Evolutionary conservation across 2,329 filamentous ascomycete species (phyloP), one percentile per base, ranked within the genome.

Genomic region (Tolypocladium tundrense): DNA sequence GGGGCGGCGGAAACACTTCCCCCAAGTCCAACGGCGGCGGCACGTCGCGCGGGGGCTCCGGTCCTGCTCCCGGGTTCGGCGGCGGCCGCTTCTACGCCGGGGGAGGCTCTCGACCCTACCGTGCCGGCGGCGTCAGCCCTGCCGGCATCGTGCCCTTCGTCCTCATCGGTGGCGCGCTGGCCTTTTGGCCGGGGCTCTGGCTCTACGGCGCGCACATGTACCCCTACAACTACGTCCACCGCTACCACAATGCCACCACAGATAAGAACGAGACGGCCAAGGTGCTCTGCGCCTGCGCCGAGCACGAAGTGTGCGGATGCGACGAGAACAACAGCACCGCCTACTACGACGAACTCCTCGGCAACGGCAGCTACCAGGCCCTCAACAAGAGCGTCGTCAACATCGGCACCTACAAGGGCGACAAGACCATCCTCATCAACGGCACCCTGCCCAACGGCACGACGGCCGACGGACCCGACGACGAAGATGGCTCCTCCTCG

Each of bases 401-500:
- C 14, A 80, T 92, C 1, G 82, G 79, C 2, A 59, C 69, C 27
- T 69, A 67, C 60, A 55, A 64, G 40, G 61, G 61, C 53, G 42
- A 72, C 78, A 56, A 79, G 61, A 86, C 82, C 1, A 79, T 94
- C 42, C 75, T 89, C 37, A 74, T 93, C 68, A 91, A 91, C 68
- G 90, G 90, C n/a, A 88, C 87, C 0, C 74, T 93, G 4, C 82
- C 85, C 37, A 87, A 88, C 63, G 84, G 83, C 54, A 88, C 86
- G 0, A 86, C 83, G 0, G 77, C 60, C 16, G 68, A 65, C 45
- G 64, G 59, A 2, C 59, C 63, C 5, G 59, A 68, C 4, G 69
- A 77, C 9, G 69, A 72, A 53, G 68, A 73, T 7, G 64, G 66
- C 43, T 69, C 62, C 7, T 21, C 53, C 11, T 48, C 53, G 24